Conservation (phyloP, 352 stramenopile genomes). For the Achlya hypogyna region DNA sequence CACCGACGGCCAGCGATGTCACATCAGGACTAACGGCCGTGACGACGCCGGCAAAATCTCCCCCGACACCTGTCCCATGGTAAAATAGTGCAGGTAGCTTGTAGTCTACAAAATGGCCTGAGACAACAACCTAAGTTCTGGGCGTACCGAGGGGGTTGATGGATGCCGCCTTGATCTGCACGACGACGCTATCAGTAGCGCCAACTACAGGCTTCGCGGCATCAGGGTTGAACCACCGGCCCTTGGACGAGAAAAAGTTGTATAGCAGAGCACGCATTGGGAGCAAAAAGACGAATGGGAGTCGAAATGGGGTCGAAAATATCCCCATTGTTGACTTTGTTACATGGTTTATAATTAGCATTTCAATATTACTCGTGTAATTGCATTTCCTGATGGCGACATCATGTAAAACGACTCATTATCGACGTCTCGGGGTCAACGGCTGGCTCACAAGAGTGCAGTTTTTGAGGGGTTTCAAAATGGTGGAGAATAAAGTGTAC, state of each 20-base stretch:
- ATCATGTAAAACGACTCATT: no score
- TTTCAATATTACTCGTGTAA: no score
- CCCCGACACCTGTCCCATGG: slow-evolving; percentile 21
- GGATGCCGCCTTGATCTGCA: not conserved
- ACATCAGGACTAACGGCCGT: slow-evolving; percentile 27
- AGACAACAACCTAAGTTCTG: not conserved
- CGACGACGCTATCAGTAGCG: not conserved
- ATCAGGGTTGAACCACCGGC: slow-evolving; percentile 9
- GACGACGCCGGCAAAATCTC: slow-evolving; percentile 35
- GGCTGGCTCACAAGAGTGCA: no score
- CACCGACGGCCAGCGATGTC: slow-evolving; percentile 24
- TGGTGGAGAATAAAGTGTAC: no score
- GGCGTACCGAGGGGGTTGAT: slow-evolving; percentile 6
- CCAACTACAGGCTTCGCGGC: not conserved
- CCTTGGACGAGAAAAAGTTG: not conserved
- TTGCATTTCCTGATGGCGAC: no score
- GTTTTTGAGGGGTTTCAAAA: no score
- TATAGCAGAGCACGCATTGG: slow-evolving; percentile 14
- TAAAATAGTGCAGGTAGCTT: slow-evolving; percentile 2
- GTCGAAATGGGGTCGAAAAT: no score
- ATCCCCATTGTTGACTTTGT: no score
- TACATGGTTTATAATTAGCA: no score
- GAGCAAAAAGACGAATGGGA: no score
- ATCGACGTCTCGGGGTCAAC: no score
- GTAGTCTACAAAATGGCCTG: slow-evolving; percentile 6